Evolutionary conservation across 331 rosid species (phyloP), one percentile per base, ranked within the genome.

Genomic region (Malus hybrid): DNA sequence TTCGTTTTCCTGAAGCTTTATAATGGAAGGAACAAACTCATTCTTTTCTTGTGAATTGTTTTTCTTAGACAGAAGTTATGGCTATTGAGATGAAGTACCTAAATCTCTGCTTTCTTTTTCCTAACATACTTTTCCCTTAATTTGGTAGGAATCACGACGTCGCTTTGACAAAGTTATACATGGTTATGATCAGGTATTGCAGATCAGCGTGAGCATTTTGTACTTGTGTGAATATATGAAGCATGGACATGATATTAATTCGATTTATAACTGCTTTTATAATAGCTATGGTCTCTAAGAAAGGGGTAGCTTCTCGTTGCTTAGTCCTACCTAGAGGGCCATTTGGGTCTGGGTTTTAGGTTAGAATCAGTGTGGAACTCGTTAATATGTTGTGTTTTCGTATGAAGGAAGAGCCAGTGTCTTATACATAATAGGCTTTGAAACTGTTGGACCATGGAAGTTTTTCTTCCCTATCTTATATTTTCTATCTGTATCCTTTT

Each of bases 101-200:
- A 32, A 20, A 34, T 20, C 44, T 39, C 33, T 62, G 36, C 32
- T 69, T 57, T 12, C 22, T 73, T 59, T 75, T 80, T 68, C 60
- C 69, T 62, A 36, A 39, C 60, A 20, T 67, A 33, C 57, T 67
- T 31, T 69, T 70, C 64, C 62, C 50, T 39, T 62, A 16, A 42
- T 59, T 59, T 80, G 76, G 74, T 82, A 94, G 98, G 97, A 90
- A 24, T 91, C 98, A 13, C 90, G 97, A 42, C 84, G 77, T 5
- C 90, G 91, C 46, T 94, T 88, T 72, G 95, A 94, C 87, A 90
- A 91, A 83, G 85, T 93, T 56, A 81, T 85, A 76, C 87, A 91
- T 59, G 88, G 85, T 50, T 94, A 94, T 78, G 98, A 94, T 83
- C 98, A 94, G 98, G 98, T 94, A 84, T 36, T 55, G 42, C 62